Percentiles rank a stretch among this genome's conserved stretches.
phyloP scores from a whole-genome alignment of 2,329 filamentous ascomycete genomes.

The Xenosphaeropsis pyriputrescens region DNA sequence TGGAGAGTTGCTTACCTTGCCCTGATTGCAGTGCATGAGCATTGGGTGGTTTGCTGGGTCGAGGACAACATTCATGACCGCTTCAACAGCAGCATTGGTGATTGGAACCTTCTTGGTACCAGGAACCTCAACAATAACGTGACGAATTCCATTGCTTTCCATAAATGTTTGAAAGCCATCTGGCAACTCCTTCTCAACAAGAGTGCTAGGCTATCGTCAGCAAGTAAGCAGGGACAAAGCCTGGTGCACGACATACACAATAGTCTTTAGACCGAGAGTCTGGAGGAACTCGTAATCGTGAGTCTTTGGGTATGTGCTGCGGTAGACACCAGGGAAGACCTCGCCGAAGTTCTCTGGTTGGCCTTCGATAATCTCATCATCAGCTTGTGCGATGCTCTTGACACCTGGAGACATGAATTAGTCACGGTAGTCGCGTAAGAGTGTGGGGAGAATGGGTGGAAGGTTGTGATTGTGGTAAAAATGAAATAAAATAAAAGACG shows the following conservation, averaged over 20 bases:
- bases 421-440: too few species aligned
- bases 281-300: constrained; percentile 59
- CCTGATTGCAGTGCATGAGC: constrained; percentile 86
- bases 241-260: constrained; percentile 42
- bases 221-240: constrained; percentile 1
- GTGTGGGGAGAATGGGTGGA: too few species aligned
- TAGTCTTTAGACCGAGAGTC: constrained; percentile 57
- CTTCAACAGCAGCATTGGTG: constrained; percentile 48
- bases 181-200: constrained; percentile 47
- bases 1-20: constrained; percentile 39
- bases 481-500: too few species aligned
- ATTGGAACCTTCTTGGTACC: constrained; percentile 79
- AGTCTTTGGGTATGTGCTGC: constrained; percentile 64
- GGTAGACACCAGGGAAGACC: constrained; percentile 61
- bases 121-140: constrained; percentile 62
- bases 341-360: constrained; percentile 60
- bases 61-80: constrained; percentile 57
- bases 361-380: too few species aligned
- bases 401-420: too few species aligned
- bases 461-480: too few species aligned
- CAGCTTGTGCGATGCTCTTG: too few species aligned
- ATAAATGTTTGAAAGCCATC: constrained; percentile 47
- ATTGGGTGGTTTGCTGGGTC: constrained; percentile 64
- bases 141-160: constrained; percentile 48
- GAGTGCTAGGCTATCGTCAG: constrained; percentile 27